Base-by-base conservation (phyloP, 75 land plant genomes). In the Chamaecyparis obtusa region DNA sequence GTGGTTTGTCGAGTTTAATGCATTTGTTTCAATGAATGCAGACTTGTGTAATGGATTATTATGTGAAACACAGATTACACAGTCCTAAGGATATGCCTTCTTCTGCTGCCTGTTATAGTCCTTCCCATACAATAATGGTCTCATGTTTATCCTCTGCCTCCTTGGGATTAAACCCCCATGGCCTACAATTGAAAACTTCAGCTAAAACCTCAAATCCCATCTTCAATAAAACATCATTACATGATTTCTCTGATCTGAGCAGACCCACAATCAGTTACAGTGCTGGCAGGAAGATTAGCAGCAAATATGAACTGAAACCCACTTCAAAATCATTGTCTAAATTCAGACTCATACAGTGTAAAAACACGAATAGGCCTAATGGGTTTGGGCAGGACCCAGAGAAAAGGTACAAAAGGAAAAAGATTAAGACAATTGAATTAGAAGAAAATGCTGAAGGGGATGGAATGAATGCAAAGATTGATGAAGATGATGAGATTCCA, bases 401-500 rank as follows among this genome's bases (percentile, higher is more conserved):
- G 74, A 87, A 85, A 60, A 16, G 10, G 21, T 49, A 49, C 51
- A 89, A 87, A 43, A 91, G 90, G 76, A 71, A 77, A 46, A 86
- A 87, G 86, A 90, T 89, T 79, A 41, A 64, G 41, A 72, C 56
- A 72, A 8, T 72, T 9, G 75, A 9, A n/a, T 11, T 30, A 32
- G 30, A 89, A 76, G 72, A 55, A 39, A 85, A 86, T n/a, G 91
- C 67, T 14, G 86, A 84, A 37, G 82, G 88, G 2, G 84, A 85
- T 33, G 91, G 89, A 33, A 89, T 88, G 19, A 88, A 85, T 24
- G 91, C 87, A 4, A 87, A 89, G 11, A 86, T 89, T 46, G 93
- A 35, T 2, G 92, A 91, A 11, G 94, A 91, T 27, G 91, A 90
- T 44, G 89, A 87, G 60, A 94, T 94, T 41, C 99, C 97, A 27